Conservation (phyloP, 768 basidiomycete genomes). For the Pulveroboletus sp. region DNA sequence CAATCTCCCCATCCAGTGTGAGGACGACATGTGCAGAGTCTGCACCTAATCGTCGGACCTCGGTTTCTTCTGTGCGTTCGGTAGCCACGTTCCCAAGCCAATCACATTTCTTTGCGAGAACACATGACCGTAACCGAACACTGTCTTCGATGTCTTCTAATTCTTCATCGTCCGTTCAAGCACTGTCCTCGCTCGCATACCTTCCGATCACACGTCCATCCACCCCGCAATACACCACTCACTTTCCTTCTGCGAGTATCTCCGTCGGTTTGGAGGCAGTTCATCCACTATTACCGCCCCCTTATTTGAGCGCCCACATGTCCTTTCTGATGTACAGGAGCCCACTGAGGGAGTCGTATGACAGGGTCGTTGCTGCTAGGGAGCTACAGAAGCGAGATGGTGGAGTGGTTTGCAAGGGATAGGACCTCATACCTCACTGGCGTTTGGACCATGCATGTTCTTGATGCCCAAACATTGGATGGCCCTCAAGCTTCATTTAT, state of each 20-base stretch:
- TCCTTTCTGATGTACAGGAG: conserved; percentile 60
- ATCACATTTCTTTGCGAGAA: conserved; percentile 29
- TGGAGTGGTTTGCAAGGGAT: neutral
- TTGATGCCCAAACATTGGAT: conserved; percentile 22
- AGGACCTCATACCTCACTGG: neutral
- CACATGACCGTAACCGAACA: conserved; percentile 48
- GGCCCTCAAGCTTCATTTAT: conserved; percentile 19
- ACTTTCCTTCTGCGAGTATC: conserved; percentile 62
- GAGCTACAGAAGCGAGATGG: conserved; percentile 26
- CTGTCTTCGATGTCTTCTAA: conserved; percentile 51
- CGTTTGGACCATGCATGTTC: conserved; percentile 5
- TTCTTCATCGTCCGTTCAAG: conserved; percentile 45
- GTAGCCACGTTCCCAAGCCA: conserved; percentile 50
- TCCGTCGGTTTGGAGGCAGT: conserved; percentile 52
- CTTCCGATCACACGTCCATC: conserved; percentile 39
- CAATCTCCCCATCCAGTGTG: conserved; percentile 38
- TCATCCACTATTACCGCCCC: conserved; percentile 67
- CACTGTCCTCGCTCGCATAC: conserved; percentile 53
- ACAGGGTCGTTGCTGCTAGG: conserved; percentile 60
- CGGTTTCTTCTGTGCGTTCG: conserved; percentile 57
- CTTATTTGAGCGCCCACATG: conserved; percentile 67
- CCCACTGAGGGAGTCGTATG: conserved; percentile 67
- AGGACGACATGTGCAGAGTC: conserved; percentile 31
- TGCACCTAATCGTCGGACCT: conserved; percentile 41
- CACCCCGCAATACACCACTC: conserved; percentile 45